phyloP scores from a whole-genome alignment of 208 protist species.

The Hexamita inflata region DNA sequence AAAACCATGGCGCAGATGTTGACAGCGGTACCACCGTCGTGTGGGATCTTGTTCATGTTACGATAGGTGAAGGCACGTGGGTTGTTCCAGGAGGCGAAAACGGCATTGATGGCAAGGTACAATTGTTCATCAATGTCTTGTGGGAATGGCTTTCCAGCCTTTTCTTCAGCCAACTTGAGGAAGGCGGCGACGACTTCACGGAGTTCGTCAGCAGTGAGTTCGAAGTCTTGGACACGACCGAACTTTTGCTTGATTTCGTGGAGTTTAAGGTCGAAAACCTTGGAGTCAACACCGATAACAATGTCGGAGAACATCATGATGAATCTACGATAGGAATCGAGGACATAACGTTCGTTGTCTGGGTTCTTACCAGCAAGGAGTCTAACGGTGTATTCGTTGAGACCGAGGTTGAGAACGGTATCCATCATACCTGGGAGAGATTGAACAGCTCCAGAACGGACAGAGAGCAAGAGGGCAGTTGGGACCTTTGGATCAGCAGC shows the following conservation, averaged over 20 bases:
- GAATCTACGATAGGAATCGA: constrained; percentile 74
- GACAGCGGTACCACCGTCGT: constrained; percentile 66
- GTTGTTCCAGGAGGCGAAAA: constrained; percentile 71
- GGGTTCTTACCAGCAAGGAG: constrained; percentile 55
- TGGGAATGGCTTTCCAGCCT: constrained; percentile 60
- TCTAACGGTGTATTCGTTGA: constrained; percentile 62
- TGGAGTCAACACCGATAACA: constrained; percentile 62
- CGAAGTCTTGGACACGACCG: constrained; percentile 58
- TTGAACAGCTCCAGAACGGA: constrained; percentile 67
- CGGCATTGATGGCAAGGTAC: constrained; percentile 57
- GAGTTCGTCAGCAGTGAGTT: constrained; percentile 57
- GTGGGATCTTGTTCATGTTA: constrained; percentile 67
- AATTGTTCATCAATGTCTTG: constrained; percentile 63
- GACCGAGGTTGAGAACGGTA: constrained; percentile 70
- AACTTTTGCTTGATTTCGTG: constrained; percentile 56
- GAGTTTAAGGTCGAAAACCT: constrained; percentile 63
- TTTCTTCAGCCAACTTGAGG: constrained; percentile 46
- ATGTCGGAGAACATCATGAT: constrained; percentile 77
- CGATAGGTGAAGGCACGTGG: constrained; percentile 68
- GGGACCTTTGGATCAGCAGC: no score
- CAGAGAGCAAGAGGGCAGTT: constrained; percentile 72
- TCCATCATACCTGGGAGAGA: constrained; percentile 69
- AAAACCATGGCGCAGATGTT: constrained; percentile 79
- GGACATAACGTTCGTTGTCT: constrained; percentile 65
- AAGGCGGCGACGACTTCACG: constrained; percentile 30